Evolutionary conservation across 805 yeast species (phyloP).

Genomic region (Lipomyces lipofer): DNA sequence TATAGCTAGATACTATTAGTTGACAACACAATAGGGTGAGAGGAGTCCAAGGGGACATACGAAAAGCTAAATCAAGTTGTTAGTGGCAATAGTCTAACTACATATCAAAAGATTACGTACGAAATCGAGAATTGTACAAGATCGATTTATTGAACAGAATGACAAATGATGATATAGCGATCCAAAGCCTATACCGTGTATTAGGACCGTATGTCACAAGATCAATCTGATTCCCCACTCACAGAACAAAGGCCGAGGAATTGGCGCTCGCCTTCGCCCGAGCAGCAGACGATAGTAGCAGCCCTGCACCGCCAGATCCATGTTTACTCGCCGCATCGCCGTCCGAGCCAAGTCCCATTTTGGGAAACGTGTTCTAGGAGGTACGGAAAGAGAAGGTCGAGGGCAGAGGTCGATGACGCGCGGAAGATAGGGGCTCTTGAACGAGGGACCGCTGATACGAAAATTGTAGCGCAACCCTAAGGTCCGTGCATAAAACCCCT

Average conservation of each 20-base stretch:
- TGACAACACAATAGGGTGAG: neutral
- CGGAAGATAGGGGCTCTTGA: too few relatives aligned
- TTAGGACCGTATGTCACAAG: neutral
- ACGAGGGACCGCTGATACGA: too few relatives aligned
- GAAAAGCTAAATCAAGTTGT: conserved; percentile 12
- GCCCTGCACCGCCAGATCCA: conserved; percentile 7
- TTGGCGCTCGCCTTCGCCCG: neutral
- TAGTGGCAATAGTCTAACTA: neutral
- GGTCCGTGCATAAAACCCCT: too few relatives aligned
- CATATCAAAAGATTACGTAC: conserved; percentile 3
- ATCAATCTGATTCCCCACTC: neutral
- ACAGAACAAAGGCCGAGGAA: conserved; percentile 4
- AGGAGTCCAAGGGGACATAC: conserved; percentile 10
- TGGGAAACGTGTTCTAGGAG: too few relatives aligned
- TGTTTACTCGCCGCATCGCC: too few relatives aligned
- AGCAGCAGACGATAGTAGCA: neutral
- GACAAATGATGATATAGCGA: conserved; percentile 30
- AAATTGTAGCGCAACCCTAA: too few relatives aligned
- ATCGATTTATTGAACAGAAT: conserved; percentile 31
- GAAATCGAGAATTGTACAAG: conserved; percentile 21
- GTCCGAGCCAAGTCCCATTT: too few relatives aligned
- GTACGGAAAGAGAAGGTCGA: too few relatives aligned
- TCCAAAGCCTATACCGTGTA: conserved; percentile 24
- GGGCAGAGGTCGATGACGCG: too few relatives aligned
- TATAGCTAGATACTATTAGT: conserved; percentile 19